These are phyloP conservation scores for Magnusiomyces sp. DNA, from an alignment of 1,139 yeast species.

Conservation along the genomic window DNA sequence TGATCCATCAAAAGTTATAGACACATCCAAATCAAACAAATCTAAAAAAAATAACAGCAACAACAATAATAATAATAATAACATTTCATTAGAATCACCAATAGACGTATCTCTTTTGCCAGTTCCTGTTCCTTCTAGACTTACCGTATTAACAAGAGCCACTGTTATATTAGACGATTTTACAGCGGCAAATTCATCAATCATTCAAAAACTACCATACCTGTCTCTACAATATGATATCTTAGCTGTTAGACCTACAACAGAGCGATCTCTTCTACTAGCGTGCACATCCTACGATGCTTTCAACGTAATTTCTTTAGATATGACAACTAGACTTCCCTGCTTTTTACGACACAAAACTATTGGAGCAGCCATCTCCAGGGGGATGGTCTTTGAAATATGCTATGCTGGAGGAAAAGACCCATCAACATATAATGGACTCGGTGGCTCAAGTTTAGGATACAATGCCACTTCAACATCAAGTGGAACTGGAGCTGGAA, in stretches of 20 bases:
- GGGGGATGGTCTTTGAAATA: conserved; percentile 78
- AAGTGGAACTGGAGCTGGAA: no score
- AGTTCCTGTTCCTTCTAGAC: conserved; percentile 27
- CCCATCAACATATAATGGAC: conserved; percentile 3
- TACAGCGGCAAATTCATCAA: conserved; percentile 32
- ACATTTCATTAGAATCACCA: conserved; percentile 28
- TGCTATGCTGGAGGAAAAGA: conserved; percentile 40
- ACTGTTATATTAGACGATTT: conserved; percentile 74
- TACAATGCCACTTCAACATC: background rate
- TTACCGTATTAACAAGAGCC: conserved; percentile 59
- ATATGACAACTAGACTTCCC: conserved; percentile 58
- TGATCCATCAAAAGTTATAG: conserved; percentile 44
- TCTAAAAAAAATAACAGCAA: conserved; percentile 6
- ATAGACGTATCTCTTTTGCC: conserved; percentile 32
- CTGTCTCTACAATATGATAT: conserved; percentile 48
- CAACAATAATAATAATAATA: conserved; percentile 9
- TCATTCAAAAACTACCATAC: conserved; percentile 55
- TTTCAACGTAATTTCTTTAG: conserved; percentile 70
- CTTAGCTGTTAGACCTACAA: conserved; percentile 69
- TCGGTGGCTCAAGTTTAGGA: background rate
- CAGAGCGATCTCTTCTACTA: conserved; percentile 70
- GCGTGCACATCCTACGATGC: conserved; percentile 63
- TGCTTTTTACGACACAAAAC: conserved; percentile 76
- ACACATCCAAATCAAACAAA: conserved; percentile 6
- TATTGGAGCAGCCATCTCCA: conserved; percentile 70